A percentile compares a stretch with the other conserved stretches of the same genome.
Conservation (phyloP, 352 stramenopile species). For the Globisporangium viniferum region DNA sequence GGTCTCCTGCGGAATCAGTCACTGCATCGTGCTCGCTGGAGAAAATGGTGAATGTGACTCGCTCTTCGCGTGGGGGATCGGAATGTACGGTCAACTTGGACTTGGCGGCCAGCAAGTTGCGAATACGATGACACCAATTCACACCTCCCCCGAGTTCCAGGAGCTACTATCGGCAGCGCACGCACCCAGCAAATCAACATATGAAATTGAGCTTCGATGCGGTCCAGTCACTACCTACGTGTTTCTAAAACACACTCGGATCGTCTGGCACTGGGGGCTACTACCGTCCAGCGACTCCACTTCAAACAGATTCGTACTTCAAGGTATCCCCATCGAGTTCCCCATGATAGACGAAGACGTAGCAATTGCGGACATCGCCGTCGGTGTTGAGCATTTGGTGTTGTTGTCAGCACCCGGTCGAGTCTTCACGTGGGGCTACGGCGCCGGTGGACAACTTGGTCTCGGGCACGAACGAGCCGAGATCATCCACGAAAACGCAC, state of each 20-base stretch:
- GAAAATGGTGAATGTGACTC: background rate
- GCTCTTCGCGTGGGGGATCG: constrained; percentile 35
- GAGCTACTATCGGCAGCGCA: constrained; percentile 10
- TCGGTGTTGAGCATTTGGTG: constrained; percentile 30
- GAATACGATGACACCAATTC: constrained; percentile 21
- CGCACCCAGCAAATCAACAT: background rate
- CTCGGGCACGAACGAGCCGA: constrained; percentile 20
- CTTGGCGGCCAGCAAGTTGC: constrained; percentile 25
- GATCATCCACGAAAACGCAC: constrained; percentile 14
- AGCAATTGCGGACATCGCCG: constrained; percentile 20
- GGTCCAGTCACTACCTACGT: constrained; percentile 36
- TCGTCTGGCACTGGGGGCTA: constrained; percentile 36
- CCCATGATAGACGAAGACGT: constrained; percentile 18
- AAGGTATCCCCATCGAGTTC: constrained; percentile 14
- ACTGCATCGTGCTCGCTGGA: constrained; percentile 28
- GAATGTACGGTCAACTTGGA: constrained; percentile 45
- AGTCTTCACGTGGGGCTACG: constrained; percentile 42
- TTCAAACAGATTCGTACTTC: constrained; percentile 10
- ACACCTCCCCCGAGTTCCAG: constrained; percentile 13
- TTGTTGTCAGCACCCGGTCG: constrained; percentile 23
- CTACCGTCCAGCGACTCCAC: constrained; percentile 15
- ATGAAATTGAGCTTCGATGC: constrained; percentile 22
- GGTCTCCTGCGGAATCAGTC: constrained; percentile 37
- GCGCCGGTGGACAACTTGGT: constrained; percentile 30
- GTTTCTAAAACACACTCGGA: constrained; percentile 14